A percentile compares a stretch with the other conserved stretches of the same genome.
Evolutionary conservation across 352 stramenopile species (phyloP).

Genomic region (Hyaloperonospora brassicae): DNA sequence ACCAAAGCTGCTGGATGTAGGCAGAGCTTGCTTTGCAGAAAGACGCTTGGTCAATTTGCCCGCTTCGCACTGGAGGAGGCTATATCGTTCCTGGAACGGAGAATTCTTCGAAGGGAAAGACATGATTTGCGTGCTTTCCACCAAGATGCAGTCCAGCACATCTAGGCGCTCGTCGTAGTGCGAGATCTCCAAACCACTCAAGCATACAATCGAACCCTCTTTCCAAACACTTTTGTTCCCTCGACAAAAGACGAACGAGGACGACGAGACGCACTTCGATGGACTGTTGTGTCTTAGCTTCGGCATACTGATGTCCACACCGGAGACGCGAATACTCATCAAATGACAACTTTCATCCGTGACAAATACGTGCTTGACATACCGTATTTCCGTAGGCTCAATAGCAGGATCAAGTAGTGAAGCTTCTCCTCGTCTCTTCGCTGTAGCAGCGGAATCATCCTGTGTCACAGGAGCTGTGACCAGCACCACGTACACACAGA

Average conservation of each 20-base stretch:
- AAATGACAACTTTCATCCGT: constrained; percentile 41
- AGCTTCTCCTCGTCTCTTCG: constrained; percentile 14
- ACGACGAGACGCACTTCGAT: constrained; percentile 12
- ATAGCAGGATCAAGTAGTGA: constrained; percentile 23
- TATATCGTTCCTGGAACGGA: constrained; percentile 31
- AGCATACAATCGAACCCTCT: constrained; percentile 43
- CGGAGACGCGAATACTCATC: constrained; percentile 47
- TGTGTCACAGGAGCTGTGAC: constrained; percentile 26
- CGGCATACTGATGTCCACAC: constrained; percentile 21
- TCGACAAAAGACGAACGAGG: constrained; percentile 36
- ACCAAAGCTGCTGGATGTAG: constrained; percentile 13
- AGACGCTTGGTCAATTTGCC: constrained; percentile 3
- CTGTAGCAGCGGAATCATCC: constrained; percentile 15
- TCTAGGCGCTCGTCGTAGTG: constrained; percentile 52
- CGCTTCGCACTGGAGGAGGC: constrained; percentile 13
- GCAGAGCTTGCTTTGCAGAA: background rate
- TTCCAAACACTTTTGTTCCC: constrained; percentile 44
- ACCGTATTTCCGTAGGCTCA: constrained; percentile 24
- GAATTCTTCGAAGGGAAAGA: constrained; percentile 57
- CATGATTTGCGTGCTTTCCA: constrained; percentile 48
- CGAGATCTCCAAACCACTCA: constrained; percentile 52
- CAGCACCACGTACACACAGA: constrained; percentile 44
- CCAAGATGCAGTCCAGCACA: constrained; percentile 46
- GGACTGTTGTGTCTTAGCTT: constrained; percentile 8
- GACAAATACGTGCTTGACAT: constrained; percentile 50